Conservation (phyloP, 2,329 filamentous ascomycete genomes). For the Nemania sp. region DNA sequence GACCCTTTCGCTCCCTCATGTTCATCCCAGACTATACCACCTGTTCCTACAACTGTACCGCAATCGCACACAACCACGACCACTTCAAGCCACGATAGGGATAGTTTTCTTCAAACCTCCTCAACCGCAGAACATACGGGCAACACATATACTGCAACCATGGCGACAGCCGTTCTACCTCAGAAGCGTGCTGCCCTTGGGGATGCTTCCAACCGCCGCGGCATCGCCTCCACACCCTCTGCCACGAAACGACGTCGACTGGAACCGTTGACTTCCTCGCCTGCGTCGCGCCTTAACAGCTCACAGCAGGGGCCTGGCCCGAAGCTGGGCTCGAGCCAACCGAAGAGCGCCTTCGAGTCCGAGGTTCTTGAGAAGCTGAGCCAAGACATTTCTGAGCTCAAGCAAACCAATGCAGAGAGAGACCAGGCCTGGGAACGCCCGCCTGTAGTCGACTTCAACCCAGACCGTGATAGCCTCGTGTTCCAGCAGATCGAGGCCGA, state of each 20-base stretch:
- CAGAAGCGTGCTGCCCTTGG: constrained; percentile 76
- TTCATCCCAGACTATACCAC: too few species aligned
- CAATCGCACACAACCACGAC: too few species aligned
- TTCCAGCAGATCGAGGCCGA: constrained; percentile 97
- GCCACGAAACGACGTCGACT: constrained; percentile 83
- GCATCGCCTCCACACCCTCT: constrained; percentile 60
- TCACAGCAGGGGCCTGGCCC: constrained; percentile 66
- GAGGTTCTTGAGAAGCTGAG: constrained; percentile 95
- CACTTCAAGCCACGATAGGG: too few species aligned
- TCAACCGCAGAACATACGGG: background rate
- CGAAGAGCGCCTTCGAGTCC: constrained; percentile 89
- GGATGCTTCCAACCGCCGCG: constrained; percentile 68
- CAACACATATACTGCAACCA: constrained; percentile 35
- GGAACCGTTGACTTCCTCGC: constrained; percentile 63
- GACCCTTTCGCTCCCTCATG: too few species aligned
- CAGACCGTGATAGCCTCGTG: constrained; percentile 69
- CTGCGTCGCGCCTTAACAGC: constrained; percentile 61
- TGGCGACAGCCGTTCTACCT: constrained; percentile 59
- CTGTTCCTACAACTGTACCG: too few species aligned
- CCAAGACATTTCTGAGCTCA: constrained; percentile 86
- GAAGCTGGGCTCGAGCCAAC: constrained; percentile 73
- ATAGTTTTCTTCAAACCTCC: too few species aligned
- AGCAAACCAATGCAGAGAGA: constrained; percentile 85
- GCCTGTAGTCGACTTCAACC: constrained; percentile 55
- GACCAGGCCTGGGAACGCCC: constrained; percentile 87